These are phyloP conservation scores for Kazachstania martiniae DNA, from an alignment of 805 yeast species.

Conservation along the genomic window DNA sequence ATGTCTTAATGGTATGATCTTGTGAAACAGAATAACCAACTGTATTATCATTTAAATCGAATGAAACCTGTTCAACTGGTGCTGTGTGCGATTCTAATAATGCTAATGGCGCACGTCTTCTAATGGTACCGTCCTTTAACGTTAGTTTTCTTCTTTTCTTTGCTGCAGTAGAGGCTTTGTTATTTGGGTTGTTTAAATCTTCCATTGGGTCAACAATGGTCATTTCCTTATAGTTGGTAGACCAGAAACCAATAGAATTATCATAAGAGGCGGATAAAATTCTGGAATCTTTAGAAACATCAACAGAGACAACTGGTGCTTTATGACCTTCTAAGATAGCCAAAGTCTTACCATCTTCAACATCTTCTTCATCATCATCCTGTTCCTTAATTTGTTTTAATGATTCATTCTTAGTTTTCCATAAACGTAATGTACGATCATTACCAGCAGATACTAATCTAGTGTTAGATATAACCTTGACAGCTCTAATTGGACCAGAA, in stretches of 20 bases:
- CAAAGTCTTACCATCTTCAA: constrained; percentile 61
- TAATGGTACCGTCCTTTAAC: constrained; percentile 58
- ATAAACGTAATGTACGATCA: constrained; percentile 79
- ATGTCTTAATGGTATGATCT: constrained; percentile 89
- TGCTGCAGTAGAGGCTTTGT: constrained; percentile 61
- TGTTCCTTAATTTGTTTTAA: constrained; percentile 9
- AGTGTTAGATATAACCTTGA: constrained; percentile 65
- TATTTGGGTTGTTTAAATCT: constrained; percentile 32
- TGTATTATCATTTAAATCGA: constrained; percentile 60
- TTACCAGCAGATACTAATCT: constrained; percentile 78
- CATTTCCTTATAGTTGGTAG: constrained; percentile 78
- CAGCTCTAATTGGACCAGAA: constrained; percentile 74
- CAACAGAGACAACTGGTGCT: constrained; percentile 73
- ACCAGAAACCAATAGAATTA: constrained; percentile 75
- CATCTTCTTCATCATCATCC: constrained; percentile 37
- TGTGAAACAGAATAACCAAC: constrained; percentile 92
- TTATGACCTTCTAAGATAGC: constrained; percentile 87
- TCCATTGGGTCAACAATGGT: constrained; percentile 43
- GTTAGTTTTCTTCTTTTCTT: constrained; percentile 82
- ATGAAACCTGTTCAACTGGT: constrained; percentile 78
- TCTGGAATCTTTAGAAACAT: constrained; percentile 45
- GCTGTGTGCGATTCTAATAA: constrained; percentile 71
- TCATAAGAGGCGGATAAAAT: constrained; percentile 83
- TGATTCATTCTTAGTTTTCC: constrained; percentile 53
- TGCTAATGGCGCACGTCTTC: constrained; percentile 74